These are phyloP conservation scores for Yamadazyma buinensis DNA, from an alignment of 1,139 yeast genomes.

Conservation along the genomic window DNA sequence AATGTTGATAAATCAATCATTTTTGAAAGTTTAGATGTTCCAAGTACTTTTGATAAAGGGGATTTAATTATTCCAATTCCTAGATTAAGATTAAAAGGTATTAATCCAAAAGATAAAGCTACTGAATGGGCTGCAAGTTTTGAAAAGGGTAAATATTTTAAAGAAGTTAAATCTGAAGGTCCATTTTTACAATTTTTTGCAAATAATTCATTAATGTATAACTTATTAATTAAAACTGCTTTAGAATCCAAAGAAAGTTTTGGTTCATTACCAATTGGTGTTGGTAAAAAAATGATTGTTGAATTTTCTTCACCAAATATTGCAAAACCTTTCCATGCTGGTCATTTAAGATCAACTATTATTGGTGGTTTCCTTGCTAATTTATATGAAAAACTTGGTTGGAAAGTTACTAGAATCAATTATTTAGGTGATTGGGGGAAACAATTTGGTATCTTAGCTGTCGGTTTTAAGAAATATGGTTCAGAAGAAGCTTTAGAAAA, in stretches of 20 bases:
- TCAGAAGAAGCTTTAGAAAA: slow-evolving; percentile 61
- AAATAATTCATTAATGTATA: slow-evolving; percentile 59
- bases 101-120: slow-evolving; percentile 82
- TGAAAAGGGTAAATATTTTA: slow-evolving; percentile 63
- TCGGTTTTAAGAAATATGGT: slow-evolving; percentile 87
- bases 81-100: slow-evolving; percentile 84
- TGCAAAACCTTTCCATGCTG: slow-evolving; percentile 99
- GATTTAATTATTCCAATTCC: slow-evolving; percentile 92
- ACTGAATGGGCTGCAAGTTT: slow-evolving; percentile 73
- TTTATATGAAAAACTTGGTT: slow-evolving; percentile 85
- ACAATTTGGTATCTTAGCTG: slow-evolving; percentile 93
- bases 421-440: slow-evolving; percentile 99
- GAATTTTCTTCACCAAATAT: slow-evolving; percentile 98
- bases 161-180: slow-evolving; percentile 78
- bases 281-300: slow-evolving; percentile 66
- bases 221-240: slow-evolving; percentile 68
- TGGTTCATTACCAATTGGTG: slow-evolving; percentile 77
- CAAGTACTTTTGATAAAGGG: slow-evolving; percentile 83
- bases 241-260: slow-evolving; percentile 57
- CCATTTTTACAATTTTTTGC: slow-evolving; percentile 90
- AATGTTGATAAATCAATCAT: slow-evolving; percentile 68
- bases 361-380: slow-evolving; percentile 96
- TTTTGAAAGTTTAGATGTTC: slow-evolving; percentile 86
- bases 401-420: slow-evolving; percentile 86
- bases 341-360: slow-evolving; percentile 95